Conservation (phyloP, 495 filamentous ascomycete genomes). For the Margaritispora aquatica region DNA sequence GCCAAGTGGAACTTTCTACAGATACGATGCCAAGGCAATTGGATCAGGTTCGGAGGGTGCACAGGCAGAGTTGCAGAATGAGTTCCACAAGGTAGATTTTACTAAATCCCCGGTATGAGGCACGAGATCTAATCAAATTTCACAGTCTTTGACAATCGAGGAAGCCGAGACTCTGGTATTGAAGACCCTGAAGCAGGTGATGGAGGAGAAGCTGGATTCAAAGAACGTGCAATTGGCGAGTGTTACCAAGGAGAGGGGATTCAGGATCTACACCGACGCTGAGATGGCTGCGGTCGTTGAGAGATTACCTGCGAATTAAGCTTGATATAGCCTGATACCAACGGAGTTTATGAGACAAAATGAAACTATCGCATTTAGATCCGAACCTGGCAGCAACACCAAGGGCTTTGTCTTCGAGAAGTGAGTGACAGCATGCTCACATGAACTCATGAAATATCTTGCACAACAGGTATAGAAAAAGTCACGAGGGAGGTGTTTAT, state of each 20-base stretch:
- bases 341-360: constrained; percentile 12
- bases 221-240: constrained; percentile 99
- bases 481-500: too few relatives aligned
- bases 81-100: constrained; percentile 74
- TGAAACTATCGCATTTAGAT: background rate
- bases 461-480: too few relatives aligned
- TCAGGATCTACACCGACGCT: constrained; percentile 94
- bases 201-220: constrained; percentile 98
- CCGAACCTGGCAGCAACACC: background rate
- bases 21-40: constrained; percentile 98
- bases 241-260: constrained; percentile 95
- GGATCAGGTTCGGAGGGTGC: constrained; percentile 94
- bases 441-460: too few relatives aligned
- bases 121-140: background rate
- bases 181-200: constrained; percentile 98
- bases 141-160: constrained; percentile 74
- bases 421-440: background rate
- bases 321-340: background rate
- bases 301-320: constrained; percentile 52
- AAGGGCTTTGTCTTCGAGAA: background rate
- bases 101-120: too few relatives aligned
- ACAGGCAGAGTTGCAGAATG: constrained; percentile 95
- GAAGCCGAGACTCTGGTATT: constrained; percentile 94
- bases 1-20: constrained; percentile 95
- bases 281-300: constrained; percentile 91